Base-by-base conservation (phyloP, 805 yeast genomes). In the Candida sonorensis region DNA sequence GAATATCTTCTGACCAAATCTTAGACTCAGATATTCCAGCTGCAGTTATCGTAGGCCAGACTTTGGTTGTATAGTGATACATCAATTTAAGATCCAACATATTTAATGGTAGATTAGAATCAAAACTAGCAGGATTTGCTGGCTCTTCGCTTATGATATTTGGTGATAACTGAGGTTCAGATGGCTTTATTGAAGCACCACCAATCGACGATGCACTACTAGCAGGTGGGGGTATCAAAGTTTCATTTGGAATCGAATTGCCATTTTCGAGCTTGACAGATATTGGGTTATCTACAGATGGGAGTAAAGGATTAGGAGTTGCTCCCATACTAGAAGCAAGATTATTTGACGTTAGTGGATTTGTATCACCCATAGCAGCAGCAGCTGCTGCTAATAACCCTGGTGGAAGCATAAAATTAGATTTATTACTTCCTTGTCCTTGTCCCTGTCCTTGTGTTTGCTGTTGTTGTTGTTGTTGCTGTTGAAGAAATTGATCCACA, bases 1-100 rank as follows among this genome's bases (percentile, higher is more conserved):
- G 96, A 16, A 90, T 86, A 45, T 85, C 94, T 31, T 73, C 76
- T 33, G 78, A 75, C 97, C 97, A 90, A 23, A 88, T 81, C 42
- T 80, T 74, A 19, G 79, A 75, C 42, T 81, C 94, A 20, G 90
- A 81, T 21, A 88, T 85, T 2, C 95, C 95, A 1, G 96, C 94
- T 2, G 80, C 86, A 0, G 94, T 81, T 29, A 90, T 84, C 0
- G 97, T 83, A 24, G 77, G 77, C 58, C 94, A 82, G 4, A 87
- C 96, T 24, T 72, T 77, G 0, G 86, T 74, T 6, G 88, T 79
- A 55, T 87, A 90, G 57, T 88, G 95, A 55, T 85, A 82, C 75
- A 90, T 82, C 28, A 90, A 63, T 45, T 81, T 70, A 39, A 90
- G 62, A 55, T 90, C 97, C 20, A 81, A 62, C 70, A 82, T 64